Evolutionary conservation across 176 grass and related monocot species (phyloP), one percentile per base, ranked within the genome.

Genomic region (Carex myosuroides): DNA sequence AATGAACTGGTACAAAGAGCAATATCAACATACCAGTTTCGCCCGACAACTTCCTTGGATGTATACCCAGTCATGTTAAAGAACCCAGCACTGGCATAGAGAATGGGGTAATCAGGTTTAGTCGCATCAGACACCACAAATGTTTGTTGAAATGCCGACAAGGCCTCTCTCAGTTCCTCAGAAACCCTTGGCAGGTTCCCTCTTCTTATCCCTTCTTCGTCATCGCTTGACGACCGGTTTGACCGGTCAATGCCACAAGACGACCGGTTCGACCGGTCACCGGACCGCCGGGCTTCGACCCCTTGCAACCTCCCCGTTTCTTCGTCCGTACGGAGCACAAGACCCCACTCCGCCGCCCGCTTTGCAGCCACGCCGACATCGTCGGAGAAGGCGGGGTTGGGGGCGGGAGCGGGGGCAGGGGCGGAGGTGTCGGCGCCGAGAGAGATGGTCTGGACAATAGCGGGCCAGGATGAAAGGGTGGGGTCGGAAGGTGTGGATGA

Each of bases 41-140:
- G 79, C 3, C 93, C 93, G 52, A 95, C 69, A 39, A 95, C 90
- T 61, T 98, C 96, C 78, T 75, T 92, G 71, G 88, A 64, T 0
- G 90, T 82, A 79, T 98, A 98, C 0, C 96, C 96, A 0, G 96
- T 98, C 93, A 95, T 98, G 83, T 88, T 89, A 89, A 89, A 98
- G 83, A 98, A 98, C 0, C 93, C 91, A 16, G 88, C 89, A 84
- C 93, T 98, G 70, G 96, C 96, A 88, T 98, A 98, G 63, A 98
- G 85, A 88, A 98, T 92, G 24, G 96, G 96, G 77, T 53, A 57
- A 68, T 95, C 92, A 0, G 96, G 96, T 3, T 82, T 84, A n/a
- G 93, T 95, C 12, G 96, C 93, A 84, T 98, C 96, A 21, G 96
- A 95, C n/a, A 98, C 93, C 3, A 98, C 96, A 84, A 98, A 98